Percentiles rank a stretch among this genome's conserved stretches.
Conservation (phyloP, 1,284 basidiomycete species). For the Trametes sp. region DNA sequence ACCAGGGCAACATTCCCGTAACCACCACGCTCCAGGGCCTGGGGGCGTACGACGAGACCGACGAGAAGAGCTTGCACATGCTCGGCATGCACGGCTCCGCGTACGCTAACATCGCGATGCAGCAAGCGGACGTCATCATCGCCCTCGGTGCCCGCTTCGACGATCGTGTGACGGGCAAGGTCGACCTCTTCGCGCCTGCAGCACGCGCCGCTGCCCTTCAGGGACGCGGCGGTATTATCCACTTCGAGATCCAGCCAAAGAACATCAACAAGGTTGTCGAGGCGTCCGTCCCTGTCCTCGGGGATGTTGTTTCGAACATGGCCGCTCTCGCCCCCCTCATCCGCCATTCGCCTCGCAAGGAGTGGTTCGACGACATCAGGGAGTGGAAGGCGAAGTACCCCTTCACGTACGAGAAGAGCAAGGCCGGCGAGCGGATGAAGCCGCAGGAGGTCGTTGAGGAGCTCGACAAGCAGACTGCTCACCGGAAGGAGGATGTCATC, state of each 20-base stretch:
- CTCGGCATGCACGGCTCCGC: slow-evolving; percentile 99
- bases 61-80: slow-evolving; percentile 93
- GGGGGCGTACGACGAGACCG: slow-evolving; percentile 93
- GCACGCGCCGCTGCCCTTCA: slow-evolving; percentile 87
- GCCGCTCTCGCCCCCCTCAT: slow-evolving; percentile 86
- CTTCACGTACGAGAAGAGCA: slow-evolving; percentile 85
- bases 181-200: slow-evolving; percentile 91
- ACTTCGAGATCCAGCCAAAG: slow-evolving; percentile 99
- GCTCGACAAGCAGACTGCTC: slow-evolving; percentile 75
- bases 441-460: slow-evolving; percentile 98
- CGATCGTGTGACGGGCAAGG: slow-evolving; percentile 96
- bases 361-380: slow-evolving; percentile 87
- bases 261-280: slow-evolving; percentile 99
- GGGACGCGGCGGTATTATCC: slow-evolving; percentile 95
- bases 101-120: slow-evolving; percentile 98
- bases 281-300: slow-evolving; percentile 92
- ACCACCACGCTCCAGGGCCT: slow-evolving; percentile 97
- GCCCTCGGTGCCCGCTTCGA: slow-evolving; percentile 97
- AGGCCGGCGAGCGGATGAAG: slow-evolving; percentile 80
- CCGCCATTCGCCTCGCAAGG: slow-evolving; percentile 63
- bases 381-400: slow-evolving; percentile 91
- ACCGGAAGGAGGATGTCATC: slow-evolving; percentile 88
- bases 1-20: slow-evolving; percentile 94
- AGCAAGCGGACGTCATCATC: slow-evolving; percentile 96
- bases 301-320: slow-evolving; percentile 90